These are phyloP conservation scores for Tylopilus subfusipes DNA, from an alignment of 768 basidiomycete genomes.

Conservation along the genomic window DNA sequence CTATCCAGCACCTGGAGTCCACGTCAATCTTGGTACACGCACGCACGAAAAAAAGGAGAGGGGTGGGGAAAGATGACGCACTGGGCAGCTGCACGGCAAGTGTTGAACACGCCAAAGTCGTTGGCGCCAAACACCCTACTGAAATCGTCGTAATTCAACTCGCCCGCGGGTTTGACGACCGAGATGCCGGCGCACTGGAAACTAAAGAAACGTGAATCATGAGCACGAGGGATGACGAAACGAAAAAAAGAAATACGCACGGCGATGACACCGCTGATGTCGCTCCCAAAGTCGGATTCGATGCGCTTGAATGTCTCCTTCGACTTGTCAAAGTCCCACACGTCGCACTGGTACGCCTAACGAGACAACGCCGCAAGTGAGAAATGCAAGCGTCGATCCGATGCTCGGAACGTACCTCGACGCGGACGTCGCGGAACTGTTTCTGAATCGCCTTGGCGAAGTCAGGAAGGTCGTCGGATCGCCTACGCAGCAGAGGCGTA, in stretches of 20 bases:
- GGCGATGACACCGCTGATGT: constrained; percentile 54
- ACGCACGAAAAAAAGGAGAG: too few species aligned
- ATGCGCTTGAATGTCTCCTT: constrained; percentile 45
- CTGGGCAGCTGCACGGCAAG: constrained; percentile 55
- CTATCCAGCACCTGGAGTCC: too few species aligned
- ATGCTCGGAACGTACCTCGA: constrained; percentile 26
- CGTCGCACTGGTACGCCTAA: constrained; percentile 65
- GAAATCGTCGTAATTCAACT: constrained; percentile 56
- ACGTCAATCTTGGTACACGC: too few species aligned
- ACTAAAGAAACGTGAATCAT: not conserved
- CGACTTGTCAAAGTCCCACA: constrained; percentile 44
- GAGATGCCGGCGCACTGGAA: constrained; percentile 62
- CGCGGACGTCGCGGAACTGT: constrained; percentile 44
- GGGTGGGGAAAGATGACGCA: constrained; percentile 30
- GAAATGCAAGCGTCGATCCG: too few species aligned
- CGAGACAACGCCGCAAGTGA: not conserved
- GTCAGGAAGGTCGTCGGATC: constrained; percentile 44
- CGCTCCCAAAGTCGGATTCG: constrained; percentile 40
- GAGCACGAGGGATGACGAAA: too few species aligned
- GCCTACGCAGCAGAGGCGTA: constrained; percentile 32
- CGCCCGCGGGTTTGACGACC: constrained; percentile 57
- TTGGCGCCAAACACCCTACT: constrained; percentile 53
- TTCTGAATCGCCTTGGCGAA: constrained; percentile 46
- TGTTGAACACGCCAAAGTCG: constrained; percentile 65
- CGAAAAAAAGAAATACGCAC: constrained; percentile 29